Evolutionary conservation across 257 asterid species (phyloP).

Genomic region (Cinchona pubescens): DNA sequence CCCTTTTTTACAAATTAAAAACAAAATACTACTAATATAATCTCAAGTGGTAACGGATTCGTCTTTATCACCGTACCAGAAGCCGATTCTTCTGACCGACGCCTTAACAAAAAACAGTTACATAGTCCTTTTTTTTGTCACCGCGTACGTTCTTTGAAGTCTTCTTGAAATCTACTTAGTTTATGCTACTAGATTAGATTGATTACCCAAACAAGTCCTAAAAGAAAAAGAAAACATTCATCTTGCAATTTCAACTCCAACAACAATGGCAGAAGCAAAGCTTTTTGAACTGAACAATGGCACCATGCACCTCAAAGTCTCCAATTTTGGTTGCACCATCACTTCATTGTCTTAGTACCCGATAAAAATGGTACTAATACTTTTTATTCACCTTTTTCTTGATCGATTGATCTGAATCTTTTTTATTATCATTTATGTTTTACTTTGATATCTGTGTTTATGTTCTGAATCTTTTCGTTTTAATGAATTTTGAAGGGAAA

Average conservation of each 20-base stretch:
- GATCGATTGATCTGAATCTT: not conserved
- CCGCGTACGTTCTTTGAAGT: not conserved
- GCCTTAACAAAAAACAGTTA: not conserved
- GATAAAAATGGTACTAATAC: slow-evolving; percentile 63
- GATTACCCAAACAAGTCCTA: not conserved
- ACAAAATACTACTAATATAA: not conserved
- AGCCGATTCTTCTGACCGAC: slow-evolving; percentile 8
- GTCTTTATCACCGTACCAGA: not conserved
- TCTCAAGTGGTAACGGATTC: too few relatives aligned
- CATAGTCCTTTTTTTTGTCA: not conserved
- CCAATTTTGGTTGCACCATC: slow-evolving; percentile 90
- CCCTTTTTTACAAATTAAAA: too few relatives aligned
- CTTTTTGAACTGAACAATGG: slow-evolving; percentile 86
- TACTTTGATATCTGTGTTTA: not conserved
- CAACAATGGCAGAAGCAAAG: slow-evolving; percentile 71
- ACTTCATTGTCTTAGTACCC: slow-evolving; percentile 76
- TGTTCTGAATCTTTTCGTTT: not conserved
- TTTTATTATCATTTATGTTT: not conserved
- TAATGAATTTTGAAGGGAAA: slow-evolving; percentile 49
- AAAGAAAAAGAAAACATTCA: not conserved
- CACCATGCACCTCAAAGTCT: slow-evolving; percentile 59
- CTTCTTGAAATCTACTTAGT: not conserved
- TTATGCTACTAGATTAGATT: too few relatives aligned
- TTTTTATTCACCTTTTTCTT: not conserved
- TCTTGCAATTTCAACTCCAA: not conserved